Base-by-base conservation (phyloP, 306 rosid genomes). In the Parietaria judaica region DNA sequence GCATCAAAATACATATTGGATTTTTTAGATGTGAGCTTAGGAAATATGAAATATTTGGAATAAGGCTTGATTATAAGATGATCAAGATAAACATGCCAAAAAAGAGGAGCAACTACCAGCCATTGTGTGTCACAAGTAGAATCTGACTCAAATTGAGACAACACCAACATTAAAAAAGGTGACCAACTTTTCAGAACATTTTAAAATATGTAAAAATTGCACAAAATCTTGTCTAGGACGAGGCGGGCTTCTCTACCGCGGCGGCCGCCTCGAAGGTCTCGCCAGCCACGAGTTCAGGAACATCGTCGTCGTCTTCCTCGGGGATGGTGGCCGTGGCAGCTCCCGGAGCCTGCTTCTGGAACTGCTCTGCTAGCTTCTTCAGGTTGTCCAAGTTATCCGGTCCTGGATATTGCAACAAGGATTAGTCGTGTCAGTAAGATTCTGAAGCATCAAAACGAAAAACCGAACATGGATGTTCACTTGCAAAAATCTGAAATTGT, bases 341-440 rank as follows among this genome's bases (percentile, higher is more conserved):
- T 58, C 84, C 89, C 35, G 95, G 90, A 63, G 84, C 70, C 66
- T 87, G 95, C 86, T 80, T 85, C 76, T 91, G 91, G 62, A 88
- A 88, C 66, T 88, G 96, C 77, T 91, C 96, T 0, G 95, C 96
- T 17, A 87, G 71, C 75, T 87, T 91, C 72, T 87, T 91, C 74
- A 91, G 78, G 76, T 88, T 91, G 79, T 91, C 98, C 83, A 84
- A 77, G 77, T 88, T 91, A 64, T 88, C 96, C 0, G 96, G 96
- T 54, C 96, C 97, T 91, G 85, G 38, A 80, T n/a, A n/a, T n/a
- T n/a, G n/a, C n/a, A n/a, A n/a, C n/a, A n/a, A n/a, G n/a, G n/a
- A n/a, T n/a, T n/a, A n/a, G n/a, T n/a, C n/a, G n/a, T n/a, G n/a
- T n/a, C n/a, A n/a, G n/a, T n/a, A n/a, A n/a, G n/a, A n/a, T n/a